Conservation (phyloP, 768 basidiomycete genomes). For the Suillus plorans region DNA sequence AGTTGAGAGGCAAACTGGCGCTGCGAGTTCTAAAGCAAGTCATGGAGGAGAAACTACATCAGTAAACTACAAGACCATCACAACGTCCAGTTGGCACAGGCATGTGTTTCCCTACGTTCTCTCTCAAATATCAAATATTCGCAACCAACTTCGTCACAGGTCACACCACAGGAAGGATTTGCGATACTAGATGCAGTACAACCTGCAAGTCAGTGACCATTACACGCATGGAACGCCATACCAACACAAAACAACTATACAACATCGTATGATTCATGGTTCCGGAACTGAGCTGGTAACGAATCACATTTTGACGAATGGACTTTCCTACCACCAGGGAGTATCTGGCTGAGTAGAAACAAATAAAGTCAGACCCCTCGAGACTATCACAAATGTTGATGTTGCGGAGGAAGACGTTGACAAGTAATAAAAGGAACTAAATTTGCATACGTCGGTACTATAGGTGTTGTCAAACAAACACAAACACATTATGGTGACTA, state of each 20-base stretch:
- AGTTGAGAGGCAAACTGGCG: slow-evolving; percentile 46
- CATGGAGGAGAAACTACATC: slow-evolving; percentile 92
- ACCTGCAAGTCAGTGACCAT: neutral
- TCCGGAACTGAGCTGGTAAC: too few species aligned
- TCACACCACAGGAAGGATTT: slow-evolving; percentile 83
- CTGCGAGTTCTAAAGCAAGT: slow-evolving; percentile 95
- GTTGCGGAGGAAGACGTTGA: neutral
- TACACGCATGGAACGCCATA: too few species aligned
- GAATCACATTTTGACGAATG: neutral
- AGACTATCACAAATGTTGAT: neutral
- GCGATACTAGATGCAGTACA: slow-evolving; percentile 80
- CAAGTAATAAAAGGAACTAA: neutral
- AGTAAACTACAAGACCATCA: slow-evolving; percentile 64
- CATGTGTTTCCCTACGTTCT: slow-evolving; percentile 31
- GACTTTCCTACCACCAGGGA: neutral
- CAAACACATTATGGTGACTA: neutral
- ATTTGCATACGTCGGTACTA: neutral
- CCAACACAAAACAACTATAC: too few species aligned
- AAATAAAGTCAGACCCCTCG: neutral
- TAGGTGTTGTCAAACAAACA: neutral
- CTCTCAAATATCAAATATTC: too few species aligned
- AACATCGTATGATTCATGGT: too few species aligned
- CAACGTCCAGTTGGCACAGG: slow-evolving; percentile 96
- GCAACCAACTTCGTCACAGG: slow-evolving; percentile 45
- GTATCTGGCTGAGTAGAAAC: neutral